Evolutionary conservation across 768 basidiomycete species (phyloP).

Genomic region (Suillus bovinus): DNA sequence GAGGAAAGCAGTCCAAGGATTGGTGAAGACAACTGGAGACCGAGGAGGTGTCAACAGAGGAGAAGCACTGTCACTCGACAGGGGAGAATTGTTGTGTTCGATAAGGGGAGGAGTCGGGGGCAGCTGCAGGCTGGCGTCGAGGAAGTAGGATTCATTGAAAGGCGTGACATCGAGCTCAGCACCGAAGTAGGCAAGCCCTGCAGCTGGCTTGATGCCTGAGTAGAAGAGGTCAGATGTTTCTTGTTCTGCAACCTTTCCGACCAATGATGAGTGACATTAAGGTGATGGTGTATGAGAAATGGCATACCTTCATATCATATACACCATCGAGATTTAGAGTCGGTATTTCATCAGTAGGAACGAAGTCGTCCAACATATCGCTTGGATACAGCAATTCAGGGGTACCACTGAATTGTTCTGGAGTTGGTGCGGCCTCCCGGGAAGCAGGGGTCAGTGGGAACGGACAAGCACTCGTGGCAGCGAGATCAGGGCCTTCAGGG

Average conservation of each 20-base stretch:
- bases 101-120: conserved; percentile 13
- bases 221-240: conserved; percentile 16
- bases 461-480: conserved; percentile 5
- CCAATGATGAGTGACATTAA: background rate
- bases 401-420: conserved; percentile 11
- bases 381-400: conserved; percentile 21
- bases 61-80: conserved; percentile 7
- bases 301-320: conserved; percentile 23
- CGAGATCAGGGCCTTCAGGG: background rate
- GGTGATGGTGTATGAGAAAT: background rate
- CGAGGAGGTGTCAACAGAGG: conserved; percentile 14
- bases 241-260: conserved; percentile 7
- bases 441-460: background rate
- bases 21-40: conserved; percentile 31
- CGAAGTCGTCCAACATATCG: conserved; percentile 23
- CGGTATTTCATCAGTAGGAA: conserved; percentile 38
- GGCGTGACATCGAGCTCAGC: conserved; percentile 30
- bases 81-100: conserved; percentile 13
- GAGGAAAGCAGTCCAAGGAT: conserved; percentile 20
- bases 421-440: conserved; percentile 9
- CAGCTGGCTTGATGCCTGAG: conserved; percentile 23
- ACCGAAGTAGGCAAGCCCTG: conserved; percentile 25
- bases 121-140: conserved; percentile 13
- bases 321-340: conserved; percentile 30
- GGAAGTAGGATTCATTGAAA: conserved; percentile 29